Evolutionary conservation across 129 eudicot genomes (phyloP), one percentile per base, ranked within the genome.

Genomic region (Lonicera japonica): DNA sequence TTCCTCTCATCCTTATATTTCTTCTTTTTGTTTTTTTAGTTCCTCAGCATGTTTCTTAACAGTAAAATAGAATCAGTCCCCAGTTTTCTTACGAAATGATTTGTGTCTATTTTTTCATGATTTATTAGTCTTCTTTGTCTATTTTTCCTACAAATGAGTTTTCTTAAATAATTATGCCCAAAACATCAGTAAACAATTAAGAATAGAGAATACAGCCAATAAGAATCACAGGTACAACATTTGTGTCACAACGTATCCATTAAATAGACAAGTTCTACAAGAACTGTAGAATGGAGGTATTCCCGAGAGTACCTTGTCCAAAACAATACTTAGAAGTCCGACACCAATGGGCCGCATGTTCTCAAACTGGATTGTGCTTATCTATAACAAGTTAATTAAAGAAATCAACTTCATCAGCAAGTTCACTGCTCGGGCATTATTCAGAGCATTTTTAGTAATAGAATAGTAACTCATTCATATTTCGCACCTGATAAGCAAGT

Each of bases 291-390:
- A 20, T 58, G 51, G 59, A 68, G 21, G 46, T 39, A 78, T 39
- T 67, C 25, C 55, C 48, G 41, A 57, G 45, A 39, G 66, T 77
- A 88, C 98, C 98, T 92, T 92, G 85, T 92, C 98, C 72, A 92
- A 68, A 56, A 92, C 80, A 61, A 90, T 80, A 61, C 90, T 80
- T 41, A 92, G 72, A 54, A 87, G 96, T 48, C 86, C 83, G 36
- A 87, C 88, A 58, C 98, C 98, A 65, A 87, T 66, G 0, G 91
- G 95, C 25, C 87, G 88, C 95, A 92, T 87, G 75, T 85, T 84
- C 58, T 87, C 98, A 59, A 92, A 92, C 70, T 87, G 96, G 64
- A 87, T 92, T 40, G 96, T 92, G 77, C 98, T 85, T 76, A 92
- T 87, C 98, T 92, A 56, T 40, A 63, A 64, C 41, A 68, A 71